Conservation (phyloP, 495 filamentous ascomycete species). For the Penicillium steckii region DNA sequence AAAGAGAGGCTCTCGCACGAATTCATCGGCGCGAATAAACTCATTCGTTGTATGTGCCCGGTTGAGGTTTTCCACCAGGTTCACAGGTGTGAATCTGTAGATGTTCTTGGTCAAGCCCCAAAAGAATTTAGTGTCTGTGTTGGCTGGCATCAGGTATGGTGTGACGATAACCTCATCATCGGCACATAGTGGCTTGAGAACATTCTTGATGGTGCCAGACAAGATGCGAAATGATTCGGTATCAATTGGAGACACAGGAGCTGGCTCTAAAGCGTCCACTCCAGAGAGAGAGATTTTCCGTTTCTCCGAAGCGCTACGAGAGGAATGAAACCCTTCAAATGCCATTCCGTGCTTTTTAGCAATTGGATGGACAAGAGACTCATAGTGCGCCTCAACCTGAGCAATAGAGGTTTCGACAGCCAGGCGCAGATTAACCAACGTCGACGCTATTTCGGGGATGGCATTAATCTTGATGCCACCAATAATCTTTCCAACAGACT, state of each 20-base stretch:
- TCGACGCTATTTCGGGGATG: slow-evolving; percentile 52
- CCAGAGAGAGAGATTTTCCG: slow-evolving; percentile 23
- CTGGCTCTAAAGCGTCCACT: slow-evolving; percentile 35
- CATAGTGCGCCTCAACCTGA: slow-evolving; percentile 37
- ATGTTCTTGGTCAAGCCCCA: slow-evolving; percentile 58
- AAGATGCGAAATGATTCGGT: slow-evolving; percentile 41
- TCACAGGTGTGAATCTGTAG: slow-evolving; percentile 49
- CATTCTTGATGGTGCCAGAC: slow-evolving; percentile 53
- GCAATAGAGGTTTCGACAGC: slow-evolving; percentile 37
- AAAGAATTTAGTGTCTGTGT: slow-evolving; percentile 61
- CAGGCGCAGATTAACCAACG: slow-evolving; percentile 17
- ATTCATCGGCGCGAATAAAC: slow-evolving; percentile 27
- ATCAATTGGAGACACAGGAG: slow-evolving; percentile 54
- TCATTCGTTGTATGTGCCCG: slow-evolving; percentile 53
- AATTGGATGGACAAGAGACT: slow-evolving; percentile 42
- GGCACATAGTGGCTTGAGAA: slow-evolving; percentile 51
- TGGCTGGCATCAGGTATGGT: slow-evolving; percentile 61
- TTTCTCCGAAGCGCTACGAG: slow-evolving; percentile 28
- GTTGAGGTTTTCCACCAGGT: slow-evolving; percentile 30
- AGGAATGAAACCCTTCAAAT: slow-evolving; percentile 48
- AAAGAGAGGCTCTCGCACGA: slow-evolving; percentile 15
- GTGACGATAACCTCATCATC: slow-evolving; percentile 43
- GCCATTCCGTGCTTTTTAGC: slow-evolving; percentile 51
- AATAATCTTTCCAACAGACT: slow-evolving; percentile 49
- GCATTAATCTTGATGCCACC: slow-evolving; percentile 61